Evolutionary conservation across 2,329 filamentous ascomycete genomes (phyloP), one percentile per base, ranked within the genome.

Genomic region (Arthrinium phaeospermum): DNA sequence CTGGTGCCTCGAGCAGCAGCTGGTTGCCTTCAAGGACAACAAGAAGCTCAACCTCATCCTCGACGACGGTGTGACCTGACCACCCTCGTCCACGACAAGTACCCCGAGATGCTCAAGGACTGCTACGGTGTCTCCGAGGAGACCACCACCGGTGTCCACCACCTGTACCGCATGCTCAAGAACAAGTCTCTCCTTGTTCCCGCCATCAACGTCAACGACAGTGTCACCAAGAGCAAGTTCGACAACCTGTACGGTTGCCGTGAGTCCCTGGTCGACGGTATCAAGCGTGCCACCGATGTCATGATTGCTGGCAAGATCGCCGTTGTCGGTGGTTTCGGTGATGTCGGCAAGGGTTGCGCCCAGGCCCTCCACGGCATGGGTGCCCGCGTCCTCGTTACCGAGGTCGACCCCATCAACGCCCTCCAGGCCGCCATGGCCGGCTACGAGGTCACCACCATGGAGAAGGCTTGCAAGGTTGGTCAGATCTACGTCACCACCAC

Each of bases 401-500:
- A 99, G 89, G 91, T 99, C 78, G 96, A 99, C 85, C 96, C 96
- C 84, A 98, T 99, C 93, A 99, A 99, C 88, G 96, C 96, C 80
- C 95, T 99, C 81, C 96, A 99, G 90, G 96, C 96, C 80, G 95
- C 96, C 82, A 96, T 99, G 86, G 96, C 95, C 78, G 96, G 96
- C 81, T 99, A 92, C 91, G 92, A 98, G 89, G 96, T 99, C 82
- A 93, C 91, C 85, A 96, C 96, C 85, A 98, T 99, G 95, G 96
- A 98, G 84, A 96, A 98, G 87, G 96, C 96, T 80, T 94, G 94
- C 81, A 82, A 91, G 76, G 81, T 92, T 75, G 95, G 94, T 82
- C 96, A 99, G 89, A 98, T 99, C 88, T 99, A 98, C 83, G 96
- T 99, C 84, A 99, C 96, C 85, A 98, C 96, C 85, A 99, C 96